These are phyloP conservation scores for Thalassiosira allenii DNA, from an alignment of 352 stramenopile species.

Conservation along the genomic window DNA sequence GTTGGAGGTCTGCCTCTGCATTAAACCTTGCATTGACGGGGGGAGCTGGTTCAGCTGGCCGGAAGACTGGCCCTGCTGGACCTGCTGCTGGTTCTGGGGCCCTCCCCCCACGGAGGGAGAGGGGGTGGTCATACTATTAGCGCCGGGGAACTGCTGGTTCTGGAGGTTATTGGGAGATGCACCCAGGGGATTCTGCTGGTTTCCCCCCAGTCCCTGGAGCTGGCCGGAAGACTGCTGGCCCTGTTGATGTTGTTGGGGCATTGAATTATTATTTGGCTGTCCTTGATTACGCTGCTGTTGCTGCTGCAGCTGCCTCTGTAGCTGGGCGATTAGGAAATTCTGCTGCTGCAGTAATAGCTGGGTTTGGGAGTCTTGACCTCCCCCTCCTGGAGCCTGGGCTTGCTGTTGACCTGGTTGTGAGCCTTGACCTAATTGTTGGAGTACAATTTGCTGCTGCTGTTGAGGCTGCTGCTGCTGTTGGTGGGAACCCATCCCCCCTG, in stretches of 20 bases:
- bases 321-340: conserved; percentile 29
- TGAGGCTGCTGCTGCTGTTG: conserved; percentile 19
- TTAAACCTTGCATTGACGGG: background rate
- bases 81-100: background rate
- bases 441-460: conserved; percentile 8
- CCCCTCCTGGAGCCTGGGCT: conserved; percentile 1
- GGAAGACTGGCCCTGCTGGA: too few relatives aligned
- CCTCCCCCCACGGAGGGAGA: background rate
- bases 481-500: background rate
- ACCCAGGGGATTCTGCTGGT: too few relatives aligned
- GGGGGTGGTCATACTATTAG: background rate
- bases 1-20: too few relatives aligned
- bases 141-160: too few relatives aligned
- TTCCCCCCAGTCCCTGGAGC: background rate
- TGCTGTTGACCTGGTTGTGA: too few relatives aligned
- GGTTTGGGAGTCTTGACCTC: conserved; percentile 7
- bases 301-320: conserved; percentile 36
- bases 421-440: too few relatives aligned
- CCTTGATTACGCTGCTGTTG: background rate
- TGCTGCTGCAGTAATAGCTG: conserved; percentile 35
- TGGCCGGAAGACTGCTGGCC: background rate
- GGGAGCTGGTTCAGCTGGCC: too few relatives aligned
- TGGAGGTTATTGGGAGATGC: too few relatives aligned
- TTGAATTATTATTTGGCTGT: background rate
- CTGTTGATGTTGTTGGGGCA: conserved; percentile 5